Evolutionary conservation across 2,329 filamentous ascomycete species (phyloP), one percentile per base, ranked within the genome.

Genomic region (Leptoxyphium fumago): DNA sequence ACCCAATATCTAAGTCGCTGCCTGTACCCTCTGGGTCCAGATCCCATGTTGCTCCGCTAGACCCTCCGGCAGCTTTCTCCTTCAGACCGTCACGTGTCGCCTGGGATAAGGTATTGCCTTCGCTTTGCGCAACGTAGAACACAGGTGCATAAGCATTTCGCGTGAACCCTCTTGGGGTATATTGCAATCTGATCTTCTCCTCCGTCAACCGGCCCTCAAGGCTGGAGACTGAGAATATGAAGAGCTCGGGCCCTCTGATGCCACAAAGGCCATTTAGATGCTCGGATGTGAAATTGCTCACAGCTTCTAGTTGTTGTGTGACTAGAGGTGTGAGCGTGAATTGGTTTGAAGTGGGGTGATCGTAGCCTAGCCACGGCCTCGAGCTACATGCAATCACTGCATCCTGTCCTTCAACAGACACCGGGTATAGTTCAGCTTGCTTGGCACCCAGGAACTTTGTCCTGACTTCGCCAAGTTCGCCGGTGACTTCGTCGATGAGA

Each of bases 261-360:
- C 49, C 50, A 54, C 74, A 61, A 66, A 55, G 44, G 14, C 51
- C 55, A 11, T 45, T 41, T 45, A 58, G 55, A 62, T 94, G 84
- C 60, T 94, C 86, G 58, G 88, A 94, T 62, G 84, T 89, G 60
- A 98, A 96, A 55, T 91, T 94, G 82, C 88, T 94, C 2, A 84
- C 88, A 72, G 86, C 95, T 62, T 94, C 87, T 26, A 98, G 75
- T 36, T 82, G 80, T 43, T 82, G 79, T 56, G 52, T 52, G 38
- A 53, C 85, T 28, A 99, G 67, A 0, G 93, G 91, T 1, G 89
- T 95, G 52, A 96, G 80, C 65, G 93, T 85, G 57, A 95, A 94
- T 32, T 80, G 80, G 57, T 84, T 85, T 2, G 83, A 88, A 47
- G 88, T 81, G 2, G 84, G 79, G 55, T 96, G 86, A 0, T 87